phyloP scores from a whole-genome alignment of 176 grass and related monocot genomes.

The Guadua angustifolia region DNA sequence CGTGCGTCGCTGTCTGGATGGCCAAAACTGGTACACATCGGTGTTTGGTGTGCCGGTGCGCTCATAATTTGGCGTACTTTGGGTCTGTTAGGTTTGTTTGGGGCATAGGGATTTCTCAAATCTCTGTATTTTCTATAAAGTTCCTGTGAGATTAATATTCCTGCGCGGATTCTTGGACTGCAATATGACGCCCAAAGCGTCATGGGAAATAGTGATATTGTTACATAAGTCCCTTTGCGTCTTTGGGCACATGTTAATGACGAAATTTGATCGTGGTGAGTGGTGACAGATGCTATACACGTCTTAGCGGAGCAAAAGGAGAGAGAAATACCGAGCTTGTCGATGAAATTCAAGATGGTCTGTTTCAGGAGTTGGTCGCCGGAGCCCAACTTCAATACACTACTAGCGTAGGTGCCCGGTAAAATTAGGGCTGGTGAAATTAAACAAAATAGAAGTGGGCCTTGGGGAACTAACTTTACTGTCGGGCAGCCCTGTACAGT shows the following conservation, averaged over 20 bases:
- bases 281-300: background rate
- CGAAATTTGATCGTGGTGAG: background rate
- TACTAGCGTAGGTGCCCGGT: background rate
- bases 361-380: too few relatives aligned
- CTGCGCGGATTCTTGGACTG: background rate
- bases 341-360: too few relatives aligned
- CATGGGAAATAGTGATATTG: background rate
- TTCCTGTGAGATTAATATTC: background rate
- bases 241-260: background rate
- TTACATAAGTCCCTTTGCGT: background rate
- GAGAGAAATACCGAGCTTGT: too few relatives aligned
- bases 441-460: background rate
- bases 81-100: background rate
- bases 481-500: too few relatives aligned
- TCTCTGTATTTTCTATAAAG: background rate
- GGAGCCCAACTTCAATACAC: too few relatives aligned
- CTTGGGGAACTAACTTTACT: background rate
- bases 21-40: slow-evolving; percentile 16
- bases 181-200: background rate
- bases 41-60: background rate
- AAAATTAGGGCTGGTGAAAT: background rate
- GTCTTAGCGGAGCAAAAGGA: too few relatives aligned
- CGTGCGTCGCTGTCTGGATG: slow-evolving; percentile 22
- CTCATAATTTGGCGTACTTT: background rate
- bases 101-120: background rate